These are phyloP conservation scores for Neurospora hispaniola DNA, from an alignment of 495 filamentous ascomycete genomes.

Conservation along the genomic window DNA sequence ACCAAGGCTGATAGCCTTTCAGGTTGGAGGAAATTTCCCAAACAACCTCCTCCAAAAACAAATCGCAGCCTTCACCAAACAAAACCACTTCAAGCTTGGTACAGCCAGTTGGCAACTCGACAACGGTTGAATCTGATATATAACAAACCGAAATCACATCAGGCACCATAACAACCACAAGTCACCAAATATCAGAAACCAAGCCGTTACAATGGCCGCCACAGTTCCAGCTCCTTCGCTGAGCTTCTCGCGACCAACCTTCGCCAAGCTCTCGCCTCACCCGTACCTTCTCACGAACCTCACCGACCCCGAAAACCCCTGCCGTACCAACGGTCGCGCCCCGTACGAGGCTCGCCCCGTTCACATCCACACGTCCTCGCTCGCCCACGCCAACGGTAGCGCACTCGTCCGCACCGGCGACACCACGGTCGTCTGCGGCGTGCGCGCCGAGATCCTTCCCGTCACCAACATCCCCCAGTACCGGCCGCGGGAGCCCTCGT, in stretches of 20 bases:
- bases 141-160: neutral
- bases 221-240: constrained; percentile 26
- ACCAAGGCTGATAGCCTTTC: constrained; percentile 10
- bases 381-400: constrained; percentile 81
- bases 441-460: constrained; percentile 75
- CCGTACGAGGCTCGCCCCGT: constrained; percentile 58
- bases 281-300: constrained; percentile 86
- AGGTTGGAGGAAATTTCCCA: constrained; percentile 8
- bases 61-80: neutral
- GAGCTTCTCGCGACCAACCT: constrained; percentile 67
- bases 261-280: constrained; percentile 80
- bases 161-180: neutral
- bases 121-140: neutral
- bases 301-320: constrained; percentile 42
- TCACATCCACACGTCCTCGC: constrained; percentile 62
- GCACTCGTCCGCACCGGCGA: constrained; percentile 81
- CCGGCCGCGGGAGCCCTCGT: constrained; percentile 25
- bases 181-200: neutral
- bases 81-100: neutral
- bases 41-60: neutral
- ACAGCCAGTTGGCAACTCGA: neutral
- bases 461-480: constrained; percentile 58
- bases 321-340: constrained; percentile 68
- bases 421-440: constrained; percentile 83
- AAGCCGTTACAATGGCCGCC: constrained; percentile 15